Evolutionary conservation across 345 rosid genomes (phyloP), one percentile per base, ranked within the genome.

Genomic region (Durio zibethinus): DNA sequence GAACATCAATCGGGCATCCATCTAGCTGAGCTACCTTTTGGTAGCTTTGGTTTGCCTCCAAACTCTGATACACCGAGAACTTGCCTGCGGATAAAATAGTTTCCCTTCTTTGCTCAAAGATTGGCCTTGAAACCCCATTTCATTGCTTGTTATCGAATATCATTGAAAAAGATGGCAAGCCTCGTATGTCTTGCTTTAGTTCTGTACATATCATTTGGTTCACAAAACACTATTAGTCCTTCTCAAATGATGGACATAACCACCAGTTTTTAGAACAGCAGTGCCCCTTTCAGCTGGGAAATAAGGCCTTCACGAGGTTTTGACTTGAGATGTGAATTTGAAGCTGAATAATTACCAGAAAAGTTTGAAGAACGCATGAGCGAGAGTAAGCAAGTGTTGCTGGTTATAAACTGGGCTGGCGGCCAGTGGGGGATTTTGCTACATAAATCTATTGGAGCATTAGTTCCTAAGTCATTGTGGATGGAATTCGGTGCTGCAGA

Each of bases 391-490:
- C 70, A 35, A 64, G 89, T 87, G 2, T 50, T 87, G 75, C n/a
- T 87, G 78, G 86, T 87, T 59, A 47, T 47, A 9, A 64, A 80
- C 56, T 88, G 87, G 88, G 92, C 84, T 36, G 84, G 90, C 5
- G 84, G 90, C 5, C 90, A 88, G 53, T 45, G 82, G 84, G 87
- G 84, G 61, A 88, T 86, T 14, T 79, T 87, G 79, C 50, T 74
- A 6, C 89, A 86, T 25, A 14, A 54, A 21, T 84, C 90, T 0
- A 87, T 82, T 0, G 84, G 86, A 61, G 88, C 82, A 20, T n/a
- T n/a, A n/a, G n/a, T 87, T 88, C 67, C 33, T 87, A 10, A 87
- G 87, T 74, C 86, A 87, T 35, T 86, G 90, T 25, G 92, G 90
- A 3, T 87, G 92, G 92, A 88, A 88, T 75, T 87, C 87, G 0